Evolutionary conservation across 768 basidiomycete genomes (phyloP), one percentile per base, ranked within the genome.

Genomic region (Leucosporidium yakuticum): DNA sequence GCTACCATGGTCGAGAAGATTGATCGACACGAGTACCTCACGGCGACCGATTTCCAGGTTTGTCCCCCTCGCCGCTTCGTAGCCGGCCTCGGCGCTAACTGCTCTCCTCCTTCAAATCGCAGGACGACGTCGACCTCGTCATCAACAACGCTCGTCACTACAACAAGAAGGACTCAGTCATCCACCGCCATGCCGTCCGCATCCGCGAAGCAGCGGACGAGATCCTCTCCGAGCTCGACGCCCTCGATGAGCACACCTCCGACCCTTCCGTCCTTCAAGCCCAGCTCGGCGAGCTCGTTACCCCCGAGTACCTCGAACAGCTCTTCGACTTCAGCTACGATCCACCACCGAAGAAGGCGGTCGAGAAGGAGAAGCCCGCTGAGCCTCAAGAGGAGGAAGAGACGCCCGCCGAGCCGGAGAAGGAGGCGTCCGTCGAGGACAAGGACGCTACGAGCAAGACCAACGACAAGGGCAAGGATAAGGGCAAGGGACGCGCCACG

Each of bases 141-240:
- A 90, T 91, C 75, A 85, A 90, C 73, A 99, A 99, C 76, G 96
- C 94, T 79, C 82, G 86, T 64, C 78, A 82, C 61, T 98, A 95
- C 80, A 99, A 99, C 77, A 84, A 85, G 69, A 79, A 84, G 0
- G 87, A 86, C n/a, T 86, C 88, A 0, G 70, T 82, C 0, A 86
- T 86, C 76, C 84, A 90, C 80, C 87, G 85, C 74, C 79, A 83
- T 8, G 93, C 95, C 0, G 78, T 82, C 21, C 80, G 85, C 50
- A 85, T 96, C 68, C 83, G 85, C 74, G 79, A 77, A 4, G 76
- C 76, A 48, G 75, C 81, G 47, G 75, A 77, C 25, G 78, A 83
- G 0, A 80, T 87, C 19, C 77, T 80, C n/a, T 76, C 63, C 15
- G 75, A 77, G 12, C 74, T 81, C 11, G 69, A 76, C 15, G 48